These are phyloP conservation scores for Ampelocalamus luodianensis DNA, from an alignment of 176 grass and related monocot genomes.

Conservation along the genomic window DNA sequence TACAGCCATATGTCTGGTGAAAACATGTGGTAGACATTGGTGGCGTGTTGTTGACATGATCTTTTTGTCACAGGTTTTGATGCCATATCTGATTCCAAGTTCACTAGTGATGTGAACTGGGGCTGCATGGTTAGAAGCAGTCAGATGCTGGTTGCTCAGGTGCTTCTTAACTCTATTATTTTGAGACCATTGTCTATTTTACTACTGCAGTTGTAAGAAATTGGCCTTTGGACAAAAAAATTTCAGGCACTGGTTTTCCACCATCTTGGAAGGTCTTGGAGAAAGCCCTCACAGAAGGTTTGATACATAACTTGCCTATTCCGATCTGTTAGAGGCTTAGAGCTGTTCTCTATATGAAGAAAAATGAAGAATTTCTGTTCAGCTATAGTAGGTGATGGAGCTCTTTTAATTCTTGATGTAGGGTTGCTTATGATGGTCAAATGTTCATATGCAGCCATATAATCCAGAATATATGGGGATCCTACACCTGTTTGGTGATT, in stretches of 20 bases:
- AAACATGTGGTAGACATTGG: background rate
- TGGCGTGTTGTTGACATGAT: background rate
- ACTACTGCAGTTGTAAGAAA: background rate
- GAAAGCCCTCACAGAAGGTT: constrained; percentile 80
- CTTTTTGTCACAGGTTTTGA: constrained; percentile 59
- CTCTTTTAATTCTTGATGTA: constrained; percentile 58
- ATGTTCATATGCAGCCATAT: constrained; percentile 94
- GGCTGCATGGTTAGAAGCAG: constrained; percentile 99
- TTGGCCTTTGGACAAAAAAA: constrained; percentile 15
- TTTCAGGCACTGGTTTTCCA: constrained; percentile 87
- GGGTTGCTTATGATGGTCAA: constrained; percentile 66
- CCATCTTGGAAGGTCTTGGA: constrained; percentile 94
- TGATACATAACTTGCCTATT: constrained; percentile 25
- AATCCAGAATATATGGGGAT: constrained; percentile 73
- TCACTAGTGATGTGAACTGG: constrained; percentile 87
- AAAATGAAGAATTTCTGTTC: background rate
- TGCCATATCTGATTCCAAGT: constrained; percentile 68
- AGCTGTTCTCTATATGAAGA: background rate
- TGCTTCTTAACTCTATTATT: background rate
- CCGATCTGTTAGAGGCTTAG: background rate
- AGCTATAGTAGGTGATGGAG: constrained; percentile 52
- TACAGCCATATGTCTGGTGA: background rate
- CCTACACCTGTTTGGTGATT: constrained; percentile 87
- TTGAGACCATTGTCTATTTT: background rate
- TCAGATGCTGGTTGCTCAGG: constrained; percentile 98